Evolutionary conservation across 257 asterid species (phyloP).

Genomic region (Gentiana macrophylla): DNA sequence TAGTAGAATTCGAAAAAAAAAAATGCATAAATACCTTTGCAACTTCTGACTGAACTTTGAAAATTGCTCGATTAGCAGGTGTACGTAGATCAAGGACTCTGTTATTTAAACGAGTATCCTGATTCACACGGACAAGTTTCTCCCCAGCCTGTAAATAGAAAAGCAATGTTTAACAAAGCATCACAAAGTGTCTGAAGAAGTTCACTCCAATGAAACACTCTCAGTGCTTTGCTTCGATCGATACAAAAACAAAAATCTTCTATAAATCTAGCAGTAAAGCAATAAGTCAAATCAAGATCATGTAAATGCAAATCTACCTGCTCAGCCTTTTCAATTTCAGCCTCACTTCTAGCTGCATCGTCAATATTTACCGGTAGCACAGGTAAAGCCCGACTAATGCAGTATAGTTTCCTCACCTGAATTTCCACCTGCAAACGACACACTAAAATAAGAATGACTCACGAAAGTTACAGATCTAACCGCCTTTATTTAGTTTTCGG

Average conservation of each 20-base stretch:
- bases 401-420: constrained; percentile 56
- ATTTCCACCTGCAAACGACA: constrained; percentile 46
- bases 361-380: constrained; percentile 53
- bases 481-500: no score
- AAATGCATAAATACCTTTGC: constrained; percentile 38
- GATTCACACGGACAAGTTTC: constrained; percentile 81
- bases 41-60: constrained; percentile 62
- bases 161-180: background rate
- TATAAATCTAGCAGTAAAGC: no score
- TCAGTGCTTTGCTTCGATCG: no score
- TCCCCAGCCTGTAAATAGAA: constrained; percentile 52
- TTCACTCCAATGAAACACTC: background rate
- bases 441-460: background rate
- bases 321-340: constrained; percentile 51
- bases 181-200: background rate
- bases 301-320: constrained; percentile 24
- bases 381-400: constrained; percentile 45
- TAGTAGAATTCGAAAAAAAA: constrained; percentile 5
- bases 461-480: no score
- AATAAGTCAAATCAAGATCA: no score
- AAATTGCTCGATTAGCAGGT: constrained; percentile 85
- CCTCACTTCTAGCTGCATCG: constrained; percentile 71
- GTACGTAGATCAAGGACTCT: constrained; percentile 82
- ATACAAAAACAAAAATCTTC: no score
- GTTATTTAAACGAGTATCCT: constrained; percentile 80